These are phyloP conservation scores for Tillandsia fasciculata DNA, from an alignment of 176 grass and related monocot species.

Conservation along the genomic window DNA sequence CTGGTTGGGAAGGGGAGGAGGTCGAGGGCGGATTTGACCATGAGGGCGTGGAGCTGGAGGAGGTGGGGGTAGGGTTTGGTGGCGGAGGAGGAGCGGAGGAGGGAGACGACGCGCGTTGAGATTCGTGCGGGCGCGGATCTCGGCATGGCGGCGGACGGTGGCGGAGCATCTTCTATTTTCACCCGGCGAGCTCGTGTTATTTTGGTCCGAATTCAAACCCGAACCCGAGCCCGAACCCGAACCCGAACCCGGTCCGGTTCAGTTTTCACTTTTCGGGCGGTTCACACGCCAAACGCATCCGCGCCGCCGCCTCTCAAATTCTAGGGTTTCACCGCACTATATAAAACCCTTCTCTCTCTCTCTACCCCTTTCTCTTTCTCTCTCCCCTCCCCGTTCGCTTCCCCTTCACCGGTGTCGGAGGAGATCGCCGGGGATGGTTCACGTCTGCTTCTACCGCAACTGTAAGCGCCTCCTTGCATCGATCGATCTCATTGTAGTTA, in stretches of 20 bases:
- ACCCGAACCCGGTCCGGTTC: no score
- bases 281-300: constrained; percentile 9
- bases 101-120: no score
- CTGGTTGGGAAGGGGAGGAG: background rate
- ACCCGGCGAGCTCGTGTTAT: no score
- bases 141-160: no score
- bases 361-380: background rate
- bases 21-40: constrained; percentile 1
- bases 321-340: constrained; percentile 8
- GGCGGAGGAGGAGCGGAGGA: background rate
- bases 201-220: no score
- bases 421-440: constrained; percentile 21
- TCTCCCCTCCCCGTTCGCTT: no score
- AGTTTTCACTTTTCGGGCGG: no score
- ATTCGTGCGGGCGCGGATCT: no score
- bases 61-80: background rate
- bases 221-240: no score
- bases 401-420: background rate
- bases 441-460: constrained; percentile 37
- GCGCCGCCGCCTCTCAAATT: background rate
- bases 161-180: no score
- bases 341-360: background rate
- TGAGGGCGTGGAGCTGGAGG: background rate
- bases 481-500: background rate
- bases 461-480: background rate